These are phyloP conservation scores for Neurospora sp. DNA, from an alignment of 495 filamentous ascomycete genomes.

Conservation along the genomic window DNA sequence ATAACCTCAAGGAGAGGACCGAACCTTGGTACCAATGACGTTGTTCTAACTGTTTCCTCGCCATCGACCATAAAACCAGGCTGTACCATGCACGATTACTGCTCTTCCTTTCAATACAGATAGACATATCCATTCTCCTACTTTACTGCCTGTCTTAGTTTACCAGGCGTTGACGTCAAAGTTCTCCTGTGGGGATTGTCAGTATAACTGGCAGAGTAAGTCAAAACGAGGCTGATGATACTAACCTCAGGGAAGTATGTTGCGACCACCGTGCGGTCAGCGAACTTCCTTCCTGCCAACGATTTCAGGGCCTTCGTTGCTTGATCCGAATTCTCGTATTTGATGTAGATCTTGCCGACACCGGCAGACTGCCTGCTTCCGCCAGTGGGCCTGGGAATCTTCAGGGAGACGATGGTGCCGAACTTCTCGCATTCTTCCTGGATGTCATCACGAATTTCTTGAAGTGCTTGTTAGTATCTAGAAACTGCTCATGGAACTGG, in stretches of 20 bases:
- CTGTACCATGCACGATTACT: background rate
- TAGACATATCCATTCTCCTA: background rate
- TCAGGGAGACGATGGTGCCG: conserved; percentile 72
- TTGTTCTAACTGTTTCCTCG: background rate
- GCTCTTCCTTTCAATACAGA: background rate
- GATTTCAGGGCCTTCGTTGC: conserved; percentile 78
- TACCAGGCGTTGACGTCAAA: conserved; percentile 74
- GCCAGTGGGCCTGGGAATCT: conserved; percentile 79
- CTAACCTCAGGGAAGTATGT: conserved; percentile 89
- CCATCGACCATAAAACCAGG: background rate
- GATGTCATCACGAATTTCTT: conserved; percentile 92
- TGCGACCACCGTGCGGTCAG: conserved; percentile 88
- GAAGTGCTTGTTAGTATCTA: conserved; percentile 4
- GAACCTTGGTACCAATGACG: background rate
- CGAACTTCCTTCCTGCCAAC: conserved; percentile 88
- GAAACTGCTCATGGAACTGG: background rate
- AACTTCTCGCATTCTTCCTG: conserved; percentile 87
- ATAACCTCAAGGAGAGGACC: background rate
- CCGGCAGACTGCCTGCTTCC: conserved; percentile 72
- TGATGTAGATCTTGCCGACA: conserved; percentile 97
- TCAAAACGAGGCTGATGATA: conserved; percentile 2
- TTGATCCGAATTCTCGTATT: conserved; percentile 68
- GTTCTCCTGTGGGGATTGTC: conserved; percentile 48
- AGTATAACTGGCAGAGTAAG: conserved; percentile 1
- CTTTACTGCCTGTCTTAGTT: conserved; percentile 1